Evolutionary conservation across 2,329 filamentous ascomycete species (phyloP).

Genomic region (Phyllosticta citribraziliensis): DNA sequence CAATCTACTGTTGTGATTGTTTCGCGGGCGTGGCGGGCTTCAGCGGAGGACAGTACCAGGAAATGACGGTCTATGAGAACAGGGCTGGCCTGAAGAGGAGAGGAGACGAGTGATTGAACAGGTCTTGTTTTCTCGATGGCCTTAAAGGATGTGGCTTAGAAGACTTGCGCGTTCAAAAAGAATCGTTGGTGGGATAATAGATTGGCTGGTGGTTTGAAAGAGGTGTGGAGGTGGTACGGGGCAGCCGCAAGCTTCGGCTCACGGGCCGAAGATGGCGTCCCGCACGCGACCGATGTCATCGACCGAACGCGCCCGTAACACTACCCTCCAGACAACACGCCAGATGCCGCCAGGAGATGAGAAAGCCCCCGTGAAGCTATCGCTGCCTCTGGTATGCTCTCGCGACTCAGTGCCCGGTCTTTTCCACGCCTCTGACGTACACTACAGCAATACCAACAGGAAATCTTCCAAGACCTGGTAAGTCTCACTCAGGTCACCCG

Average conservation of each 20-base stretch:
- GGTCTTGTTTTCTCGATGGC: neutral
- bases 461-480: constrained; percentile 58
- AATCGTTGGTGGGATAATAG: neutral
- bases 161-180: neutral
- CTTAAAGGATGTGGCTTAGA: neutral
- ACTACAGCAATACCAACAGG: constrained; percentile 74
- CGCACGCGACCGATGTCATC: constrained; percentile 4
- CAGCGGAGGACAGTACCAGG: neutral
- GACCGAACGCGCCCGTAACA: neutral
- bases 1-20: neutral
- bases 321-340: constrained; percentile 1
- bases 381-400: constrained; percentile 56
- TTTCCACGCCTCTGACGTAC: constrained; percentile 14
- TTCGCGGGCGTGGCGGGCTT: neutral
- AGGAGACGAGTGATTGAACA: neutral
- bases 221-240: neutral
- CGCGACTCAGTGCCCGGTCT: constrained; percentile 1
- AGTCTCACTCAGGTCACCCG: neutral
- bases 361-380: constrained; percentile 61
- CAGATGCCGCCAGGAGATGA: constrained; percentile 31
- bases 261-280: neutral
- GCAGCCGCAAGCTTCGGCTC: neutral
- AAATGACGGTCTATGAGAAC: neutral
- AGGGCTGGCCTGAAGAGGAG: neutral
- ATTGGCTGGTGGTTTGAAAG: neutral